Evolutionary conservation across 2,329 filamentous ascomycete genomes (phyloP).

Genomic region (Amphichorda felina): DNA sequence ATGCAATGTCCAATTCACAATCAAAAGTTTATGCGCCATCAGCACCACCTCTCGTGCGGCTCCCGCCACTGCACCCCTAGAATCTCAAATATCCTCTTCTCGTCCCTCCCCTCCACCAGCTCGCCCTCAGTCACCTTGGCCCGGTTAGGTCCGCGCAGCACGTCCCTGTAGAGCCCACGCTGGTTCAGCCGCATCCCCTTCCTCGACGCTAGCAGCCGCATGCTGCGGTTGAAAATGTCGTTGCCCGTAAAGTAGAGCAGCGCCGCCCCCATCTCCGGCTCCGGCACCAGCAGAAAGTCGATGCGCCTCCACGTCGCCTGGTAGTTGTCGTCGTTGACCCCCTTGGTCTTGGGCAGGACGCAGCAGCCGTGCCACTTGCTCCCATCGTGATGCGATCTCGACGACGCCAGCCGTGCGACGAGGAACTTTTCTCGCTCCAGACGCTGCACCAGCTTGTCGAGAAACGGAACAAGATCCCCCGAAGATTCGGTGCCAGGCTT

Average conservation of each 20-base stretch:
- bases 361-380: constrained; percentile 88
- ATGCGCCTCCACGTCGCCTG: constrained; percentile 61
- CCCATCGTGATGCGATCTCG: constrained; percentile 34
- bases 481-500: constrained; percentile 43
- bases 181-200: constrained; percentile 83
- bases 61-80: constrained; percentile 78
- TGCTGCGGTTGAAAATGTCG: constrained; percentile 84
- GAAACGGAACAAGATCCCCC: constrained; percentile 46
- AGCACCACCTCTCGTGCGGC: constrained; percentile 67
- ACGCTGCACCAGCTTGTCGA: constrained; percentile 48
- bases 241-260: constrained; percentile 95
- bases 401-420: constrained; percentile 53
- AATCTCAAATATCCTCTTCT: constrained; percentile 70
- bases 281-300: constrained; percentile 75
- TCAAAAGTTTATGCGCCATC: constrained; percentile 13
- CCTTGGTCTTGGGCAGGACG: constrained; percentile 40
- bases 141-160: constrained; percentile 43
- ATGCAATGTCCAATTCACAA: too few relatives aligned
- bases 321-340: constrained; percentile 17
- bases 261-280: constrained; percentile 68
- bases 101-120: constrained; percentile 62
- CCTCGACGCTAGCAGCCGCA: constrained; percentile 66
- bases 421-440: constrained; percentile 56
- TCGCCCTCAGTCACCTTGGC: constrained; percentile 54
- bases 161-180: constrained; percentile 62